Evolutionary conservation across 805 yeast species (phyloP).

Genomic region (Candida dajiaensis): DNA sequence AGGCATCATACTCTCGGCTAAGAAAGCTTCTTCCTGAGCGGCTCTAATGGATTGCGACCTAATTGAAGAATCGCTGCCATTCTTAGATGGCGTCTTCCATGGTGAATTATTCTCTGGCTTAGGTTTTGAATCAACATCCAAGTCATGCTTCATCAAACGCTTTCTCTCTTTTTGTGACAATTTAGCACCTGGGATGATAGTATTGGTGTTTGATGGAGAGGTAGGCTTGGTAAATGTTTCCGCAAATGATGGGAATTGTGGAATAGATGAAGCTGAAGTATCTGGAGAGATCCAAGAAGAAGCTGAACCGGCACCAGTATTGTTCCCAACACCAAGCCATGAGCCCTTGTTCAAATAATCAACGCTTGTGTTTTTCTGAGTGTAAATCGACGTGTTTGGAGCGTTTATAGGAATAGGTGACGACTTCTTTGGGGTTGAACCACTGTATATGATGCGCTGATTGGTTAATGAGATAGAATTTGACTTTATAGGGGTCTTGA

Average conservation of each 20-base stretch:
- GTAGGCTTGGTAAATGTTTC: neutral
- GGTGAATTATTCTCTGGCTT: conserved; percentile 7
- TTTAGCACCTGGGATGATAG: conserved; percentile 9
- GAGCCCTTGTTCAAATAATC: neutral
- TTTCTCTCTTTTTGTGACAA: conserved; percentile 57
- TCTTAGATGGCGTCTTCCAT: conserved; percentile 11
- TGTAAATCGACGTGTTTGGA: neutral
- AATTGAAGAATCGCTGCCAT: conserved; percentile 3
- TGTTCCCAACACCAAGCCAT: conserved; percentile 10
- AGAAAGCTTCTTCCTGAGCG: conserved; percentile 17
- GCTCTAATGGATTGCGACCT: conserved; percentile 13
- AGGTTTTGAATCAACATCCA: conserved; percentile 4
- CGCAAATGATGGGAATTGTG: conserved; percentile 5
- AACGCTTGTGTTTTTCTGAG: neutral
- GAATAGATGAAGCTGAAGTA: conserved; percentile 5
- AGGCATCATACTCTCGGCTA: conserved; percentile 14
- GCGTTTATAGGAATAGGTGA: neutral
- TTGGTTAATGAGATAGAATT: neutral
- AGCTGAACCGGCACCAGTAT: conserved; percentile 7
- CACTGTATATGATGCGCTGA: neutral
- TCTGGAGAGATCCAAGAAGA: conserved; percentile 8
- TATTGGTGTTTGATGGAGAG: conserved; percentile 5
- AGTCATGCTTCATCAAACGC: conserved; percentile 29
- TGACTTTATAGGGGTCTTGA: conserved; percentile 1
- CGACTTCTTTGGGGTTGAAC: neutral